Base-by-base conservation (phyloP, 352 stramenopile genomes). In the Phytophthora citrophthora region DNA sequence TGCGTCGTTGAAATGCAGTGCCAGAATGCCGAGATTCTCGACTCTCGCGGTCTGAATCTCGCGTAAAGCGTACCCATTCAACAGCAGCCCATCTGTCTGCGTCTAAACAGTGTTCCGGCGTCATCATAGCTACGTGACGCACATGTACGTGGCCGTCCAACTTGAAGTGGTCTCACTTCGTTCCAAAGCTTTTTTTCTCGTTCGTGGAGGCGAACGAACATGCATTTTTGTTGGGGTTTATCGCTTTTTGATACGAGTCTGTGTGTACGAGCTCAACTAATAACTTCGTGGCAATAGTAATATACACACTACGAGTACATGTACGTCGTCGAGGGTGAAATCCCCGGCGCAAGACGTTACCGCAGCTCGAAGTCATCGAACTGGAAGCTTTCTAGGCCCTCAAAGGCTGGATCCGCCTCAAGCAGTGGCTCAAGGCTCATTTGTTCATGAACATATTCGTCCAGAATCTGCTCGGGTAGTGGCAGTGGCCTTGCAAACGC, bases 331-430 rank as follows among this genome's bases (percentile, higher is more conserved):
- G 11, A 5, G 32, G 3, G 18, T 36, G 6, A 32, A n/a, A 9
- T 13, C 23, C 45, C 26, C 20, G 18, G 12, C 29, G 23, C 16
- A n/a, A 18, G 5, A 20, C 57, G 15, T 34, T 66, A 70, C 49
- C 55, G 57, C 57, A 72, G 45, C 32, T 46, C 64, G 11, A 72
- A 72, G 11, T 2, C 39, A 46, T 64, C 64, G 13, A 72, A 36
- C 31, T 72, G 50, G 15, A 70, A 39, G 36, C 23, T 45, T 5
- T 54, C 46, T 1, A 66, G 26, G 7, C 4, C 34, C 4, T 61
- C 44, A 23, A 68, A 24, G 16, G 15, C 12, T 3, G 44, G 34
- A 1, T 50, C 46, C 7, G n/a, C 38, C 12, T 29, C n/a, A 0
- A n/a, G 2, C n/a, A 62, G 5, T 5, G 55, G 31, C 39, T 64